Evolutionary conservation across 2,329 filamentous ascomycete genomes (phyloP).

Genomic region (Trichoderma aggressivum): DNA sequence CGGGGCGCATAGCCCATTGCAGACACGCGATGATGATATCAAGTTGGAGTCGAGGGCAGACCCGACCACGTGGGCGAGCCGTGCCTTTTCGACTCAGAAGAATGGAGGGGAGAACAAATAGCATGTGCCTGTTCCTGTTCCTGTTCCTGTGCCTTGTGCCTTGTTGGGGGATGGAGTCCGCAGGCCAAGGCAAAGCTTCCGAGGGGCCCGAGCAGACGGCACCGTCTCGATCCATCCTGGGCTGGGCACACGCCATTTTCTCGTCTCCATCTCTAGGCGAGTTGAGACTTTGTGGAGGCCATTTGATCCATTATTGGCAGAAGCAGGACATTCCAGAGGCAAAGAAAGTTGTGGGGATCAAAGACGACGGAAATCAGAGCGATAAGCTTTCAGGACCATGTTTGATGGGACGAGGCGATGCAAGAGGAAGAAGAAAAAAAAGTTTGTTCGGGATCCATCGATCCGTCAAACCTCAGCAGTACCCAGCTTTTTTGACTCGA

Average conservation of each 20-base stretch:
- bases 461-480: background rate
- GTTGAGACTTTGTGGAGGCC: background rate
- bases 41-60: background rate
- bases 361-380: background rate
- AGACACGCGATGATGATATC: background rate
- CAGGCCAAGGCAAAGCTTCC: slow-evolving; percentile 9
- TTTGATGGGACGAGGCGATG: background rate
- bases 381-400: background rate
- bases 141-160: background rate
- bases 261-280: slow-evolving; percentile 8
- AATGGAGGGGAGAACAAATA: too few species aligned
- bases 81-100: background rate
- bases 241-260: slow-evolving; percentile 2
- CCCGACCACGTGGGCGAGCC: slow-evolving; percentile 7
- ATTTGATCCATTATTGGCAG: background rate
- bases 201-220: slow-evolving; percentile 15
- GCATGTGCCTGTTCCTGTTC: too few species aligned
- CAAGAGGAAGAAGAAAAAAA: background rate
- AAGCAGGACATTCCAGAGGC: slow-evolving; percentile 12
- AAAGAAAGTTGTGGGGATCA: slow-evolving; percentile 14
- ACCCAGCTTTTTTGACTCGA: background rate
- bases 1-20: too few species aligned
- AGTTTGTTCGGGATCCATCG: background rate
- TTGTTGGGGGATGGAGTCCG: background rate
- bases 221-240: slow-evolving; percentile 10